These are phyloP conservation scores for Anisodus acutangulus DNA, from an alignment of 257 asterid species.

Conservation along the genomic window DNA sequence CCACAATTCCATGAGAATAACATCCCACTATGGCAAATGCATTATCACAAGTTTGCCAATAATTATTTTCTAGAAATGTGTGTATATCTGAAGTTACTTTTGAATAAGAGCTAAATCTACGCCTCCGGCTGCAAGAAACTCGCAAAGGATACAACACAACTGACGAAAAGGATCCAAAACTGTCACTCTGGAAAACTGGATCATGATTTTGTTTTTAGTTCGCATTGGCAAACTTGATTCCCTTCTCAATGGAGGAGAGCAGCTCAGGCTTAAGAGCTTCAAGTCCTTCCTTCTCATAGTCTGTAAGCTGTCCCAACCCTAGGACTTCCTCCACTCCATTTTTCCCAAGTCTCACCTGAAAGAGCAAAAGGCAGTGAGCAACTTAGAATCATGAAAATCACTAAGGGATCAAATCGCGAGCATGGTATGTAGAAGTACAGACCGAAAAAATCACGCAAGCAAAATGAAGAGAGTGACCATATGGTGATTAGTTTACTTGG, in stretches of 20 bases:
- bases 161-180: slow-evolving; percentile 34
- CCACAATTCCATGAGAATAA: not conserved
- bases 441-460: too few species aligned
- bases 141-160: slow-evolving; percentile 20
- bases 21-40: not conserved
- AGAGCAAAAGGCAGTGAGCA: not conserved
- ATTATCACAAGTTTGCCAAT: not conserved
- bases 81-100: slow-evolving; percentile 14
- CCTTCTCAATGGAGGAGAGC: slow-evolving; percentile 73
- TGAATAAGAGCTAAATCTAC: slow-evolving; percentile 23
- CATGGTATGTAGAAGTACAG: not conserved
- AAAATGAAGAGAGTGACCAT: not conserved
- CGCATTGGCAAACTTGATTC: slow-evolving; percentile 59
- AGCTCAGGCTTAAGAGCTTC: slow-evolving; percentile 74
- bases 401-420: not conserved
- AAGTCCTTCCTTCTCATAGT: slow-evolving; percentile 70
- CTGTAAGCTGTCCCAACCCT: slow-evolving; percentile 66
- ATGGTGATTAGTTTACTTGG: not conserved
- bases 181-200: slow-evolving; percentile 28
- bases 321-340: slow-evolving; percentile 80
- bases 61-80: slow-evolving; percentile 28
- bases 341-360: slow-evolving; percentile 78
- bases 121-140: slow-evolving; percentile 28
- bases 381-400: slow-evolving; percentile 4
- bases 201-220: slow-evolving; percentile 32